Evolutionary conservation across 2,329 filamentous ascomycete species (phyloP).

Genomic region (Claviceps lovelessii): DNA sequence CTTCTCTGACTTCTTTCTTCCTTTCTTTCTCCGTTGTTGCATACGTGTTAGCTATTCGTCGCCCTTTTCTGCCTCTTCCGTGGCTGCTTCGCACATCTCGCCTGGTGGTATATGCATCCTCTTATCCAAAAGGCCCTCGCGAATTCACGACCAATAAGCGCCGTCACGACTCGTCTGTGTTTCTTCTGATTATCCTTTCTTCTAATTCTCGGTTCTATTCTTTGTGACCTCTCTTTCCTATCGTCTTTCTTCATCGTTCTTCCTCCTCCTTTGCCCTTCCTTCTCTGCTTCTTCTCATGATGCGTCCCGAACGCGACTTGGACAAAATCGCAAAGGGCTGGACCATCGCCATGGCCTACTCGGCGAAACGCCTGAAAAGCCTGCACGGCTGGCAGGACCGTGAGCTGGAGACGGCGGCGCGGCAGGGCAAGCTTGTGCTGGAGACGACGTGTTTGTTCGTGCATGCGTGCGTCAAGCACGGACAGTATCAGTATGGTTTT

Average conservation of each 20-base stretch:
- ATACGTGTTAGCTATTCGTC: too few relatives aligned
- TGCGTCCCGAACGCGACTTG: slow-evolving; percentile 16
- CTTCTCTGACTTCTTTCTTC: too few relatives aligned
- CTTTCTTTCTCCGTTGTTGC: too few relatives aligned
- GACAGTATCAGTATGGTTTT: slow-evolving; percentile 21
- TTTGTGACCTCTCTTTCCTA: too few relatives aligned
- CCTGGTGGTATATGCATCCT: too few relatives aligned
- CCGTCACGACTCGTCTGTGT: too few relatives aligned
- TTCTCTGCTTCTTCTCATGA: slow-evolving; percentile 1
- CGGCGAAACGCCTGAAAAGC: slow-evolving; percentile 19
- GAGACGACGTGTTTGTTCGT: slow-evolving; percentile 27
- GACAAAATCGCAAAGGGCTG: slow-evolving; percentile 23
- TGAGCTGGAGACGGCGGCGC: slow-evolving; percentile 18
- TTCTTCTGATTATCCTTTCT: neutral
- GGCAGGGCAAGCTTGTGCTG: slow-evolving; percentile 21
- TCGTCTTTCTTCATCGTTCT: neutral
- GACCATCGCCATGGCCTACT: slow-evolving; percentile 23
- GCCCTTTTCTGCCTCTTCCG: too few relatives aligned
- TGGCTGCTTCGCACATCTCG: too few relatives aligned
- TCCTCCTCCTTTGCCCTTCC: too few relatives aligned
- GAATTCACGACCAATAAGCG: too few relatives aligned
- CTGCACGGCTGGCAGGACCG: slow-evolving; percentile 19
- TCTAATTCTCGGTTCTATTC: too few relatives aligned
- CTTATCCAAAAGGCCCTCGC: too few relatives aligned
- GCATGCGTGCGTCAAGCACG: slow-evolving; percentile 23